Conservation (phyloP, 805 yeast genomes). For the Debaryomyces maramus region DNA sequence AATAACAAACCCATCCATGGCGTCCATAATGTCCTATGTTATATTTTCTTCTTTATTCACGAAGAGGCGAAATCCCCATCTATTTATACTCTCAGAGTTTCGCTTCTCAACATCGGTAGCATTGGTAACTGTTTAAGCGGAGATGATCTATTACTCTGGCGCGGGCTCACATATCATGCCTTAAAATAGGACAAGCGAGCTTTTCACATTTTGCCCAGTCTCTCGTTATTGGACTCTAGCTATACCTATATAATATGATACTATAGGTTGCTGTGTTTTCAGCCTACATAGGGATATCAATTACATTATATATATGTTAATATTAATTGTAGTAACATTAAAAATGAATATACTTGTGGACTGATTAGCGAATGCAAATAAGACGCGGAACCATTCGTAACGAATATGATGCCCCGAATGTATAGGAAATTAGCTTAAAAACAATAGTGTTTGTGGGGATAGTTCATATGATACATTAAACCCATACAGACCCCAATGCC, state of each 20-base stretch:
- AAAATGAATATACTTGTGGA: background rate
- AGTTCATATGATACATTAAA: too few relatives aligned
- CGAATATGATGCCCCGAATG: too few relatives aligned
- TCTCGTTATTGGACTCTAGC: too few relatives aligned
- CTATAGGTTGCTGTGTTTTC: background rate
- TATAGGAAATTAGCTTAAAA: too few relatives aligned
- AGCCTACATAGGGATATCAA: background rate
- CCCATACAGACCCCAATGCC: too few relatives aligned
- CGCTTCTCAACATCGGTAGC: background rate
- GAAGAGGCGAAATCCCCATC: background rate
- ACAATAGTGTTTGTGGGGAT: too few relatives aligned
- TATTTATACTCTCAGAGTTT: background rate
- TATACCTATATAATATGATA: background rate
- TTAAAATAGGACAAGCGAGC: background rate
- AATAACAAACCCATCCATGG: background rate
- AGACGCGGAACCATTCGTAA: background rate
- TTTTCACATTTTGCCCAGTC: too few relatives aligned
- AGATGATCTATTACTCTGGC: background rate
- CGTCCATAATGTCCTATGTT: slow-evolving; percentile 1
- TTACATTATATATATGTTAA: background rate
- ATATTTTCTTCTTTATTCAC: background rate
- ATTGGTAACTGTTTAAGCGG: background rate
- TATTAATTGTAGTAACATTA: background rate
- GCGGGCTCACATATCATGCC: background rate
- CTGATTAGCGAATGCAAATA: background rate